Evolutionary conservation across 768 basidiomycete species (phyloP).

Genomic region (Tylopilus sp.): DNA sequence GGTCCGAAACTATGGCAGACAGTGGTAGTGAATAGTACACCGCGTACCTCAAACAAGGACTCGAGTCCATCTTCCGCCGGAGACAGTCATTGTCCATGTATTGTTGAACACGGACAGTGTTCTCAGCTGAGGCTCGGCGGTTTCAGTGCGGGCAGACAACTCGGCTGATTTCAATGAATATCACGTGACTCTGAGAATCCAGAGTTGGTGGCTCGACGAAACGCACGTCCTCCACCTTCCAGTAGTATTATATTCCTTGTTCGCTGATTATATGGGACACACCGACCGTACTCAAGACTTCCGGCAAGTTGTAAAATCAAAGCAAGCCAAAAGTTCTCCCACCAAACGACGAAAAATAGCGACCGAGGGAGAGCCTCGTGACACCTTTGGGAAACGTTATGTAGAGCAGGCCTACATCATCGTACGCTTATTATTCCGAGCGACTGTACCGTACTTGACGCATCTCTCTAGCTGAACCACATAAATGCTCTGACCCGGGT

Average conservation of each 20-base stretch:
- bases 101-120: slow-evolving; percentile 17
- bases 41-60: slow-evolving; percentile 77
- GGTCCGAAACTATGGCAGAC: slow-evolving; percentile 60
- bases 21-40: slow-evolving; percentile 46
- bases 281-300: slow-evolving; percentile 64
- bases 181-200: slow-evolving; percentile 22
- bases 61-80: slow-evolving; percentile 34
- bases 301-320: slow-evolving; percentile 46
- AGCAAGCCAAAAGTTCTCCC: slow-evolving; percentile 40
- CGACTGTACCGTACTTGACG: neutral
- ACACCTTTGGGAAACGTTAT: slow-evolving; percentile 60
- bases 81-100: slow-evolving; percentile 15
- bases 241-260: neutral
- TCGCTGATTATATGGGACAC: slow-evolving; percentile 45
- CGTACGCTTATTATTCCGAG: slow-evolving; percentile 33
- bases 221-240: neutral
- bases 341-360: slow-evolving; percentile 49
- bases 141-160: no score
- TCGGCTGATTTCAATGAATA: slow-evolving; percentile 7
- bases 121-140: slow-evolving; percentile 25
- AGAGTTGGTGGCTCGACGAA: neutral
- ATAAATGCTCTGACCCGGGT: slow-evolving; percentile 68
- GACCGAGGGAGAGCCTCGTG: slow-evolving; percentile 36
- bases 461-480: slow-evolving; percentile 57
- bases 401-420: slow-evolving; percentile 73